Percentiles rank a stretch among this genome's conserved stretches.
These are phyloP conservation scores for Daldinia childiae DNA, from an alignment of 495 filamentous ascomycete genomes.

Conservation along the genomic window DNA sequence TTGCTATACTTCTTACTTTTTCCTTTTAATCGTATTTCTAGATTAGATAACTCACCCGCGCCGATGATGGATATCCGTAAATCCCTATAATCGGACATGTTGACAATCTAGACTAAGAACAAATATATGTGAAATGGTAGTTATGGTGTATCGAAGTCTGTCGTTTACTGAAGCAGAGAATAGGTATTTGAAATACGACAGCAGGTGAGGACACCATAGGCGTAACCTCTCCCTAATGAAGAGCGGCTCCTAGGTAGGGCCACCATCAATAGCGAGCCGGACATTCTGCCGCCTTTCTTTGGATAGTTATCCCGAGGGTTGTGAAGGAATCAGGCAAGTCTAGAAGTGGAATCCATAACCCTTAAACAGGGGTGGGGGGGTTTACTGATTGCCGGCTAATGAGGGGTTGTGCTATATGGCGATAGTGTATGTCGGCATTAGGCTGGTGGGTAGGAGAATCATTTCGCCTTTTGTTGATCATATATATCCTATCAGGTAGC, in stretches of 20 bases:
- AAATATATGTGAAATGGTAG: constrained; percentile 10
- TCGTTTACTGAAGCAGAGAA: constrained; percentile 4
- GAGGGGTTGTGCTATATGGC: constrained; percentile 40
- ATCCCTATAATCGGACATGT: constrained; percentile 55
- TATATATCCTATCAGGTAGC: neutral
- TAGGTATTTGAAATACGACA: constrained; percentile 18
- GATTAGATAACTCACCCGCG: constrained; percentile 48
- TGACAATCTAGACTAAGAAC: constrained; percentile 14
- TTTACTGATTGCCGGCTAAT: constrained; percentile 45
- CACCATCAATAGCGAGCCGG: constrained; percentile 2
- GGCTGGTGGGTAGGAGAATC: constrained; percentile 39
- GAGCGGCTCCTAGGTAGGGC: constrained; percentile 2
- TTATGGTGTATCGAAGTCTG: constrained; percentile 13
- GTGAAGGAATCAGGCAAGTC: constrained; percentile 26
- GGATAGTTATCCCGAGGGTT: constrained; percentile 31
- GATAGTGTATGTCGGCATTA: constrained; percentile 40
- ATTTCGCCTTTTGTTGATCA: constrained; percentile 40
- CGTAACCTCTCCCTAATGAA: constrained; percentile 18
- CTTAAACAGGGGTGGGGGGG: constrained; percentile 26
- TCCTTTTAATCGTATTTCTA: neutral
- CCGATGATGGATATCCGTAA: constrained; percentile 56
- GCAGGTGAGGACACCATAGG: constrained; percentile 17
- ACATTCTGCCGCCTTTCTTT: constrained; percentile 31
- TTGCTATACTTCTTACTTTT: constrained; percentile 6
- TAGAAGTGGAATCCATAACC: constrained; percentile 21